These are phyloP conservation scores for Yamadazyma triangularis DNA, from an alignment of 1,139 yeast genomes.

Conservation along the genomic window DNA sequence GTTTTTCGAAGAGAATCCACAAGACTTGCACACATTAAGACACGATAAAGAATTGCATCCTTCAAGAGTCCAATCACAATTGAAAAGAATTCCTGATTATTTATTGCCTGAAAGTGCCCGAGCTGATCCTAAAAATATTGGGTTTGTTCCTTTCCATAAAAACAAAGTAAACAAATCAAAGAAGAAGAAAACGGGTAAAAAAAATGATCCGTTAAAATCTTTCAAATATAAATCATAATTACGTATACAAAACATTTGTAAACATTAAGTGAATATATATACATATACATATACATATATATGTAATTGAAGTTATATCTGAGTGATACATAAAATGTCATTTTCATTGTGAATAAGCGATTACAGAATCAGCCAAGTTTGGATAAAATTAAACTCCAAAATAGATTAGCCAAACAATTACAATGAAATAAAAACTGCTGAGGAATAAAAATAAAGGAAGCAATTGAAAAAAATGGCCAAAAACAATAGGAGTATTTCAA, in stretches of 20 bases:
- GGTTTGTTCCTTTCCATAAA: slow-evolving; percentile 76
- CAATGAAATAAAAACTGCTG: slow-evolving; percentile 49
- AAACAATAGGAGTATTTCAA: slow-evolving; percentile 50
- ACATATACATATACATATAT: no score
- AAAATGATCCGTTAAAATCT: slow-evolving; percentile 69
- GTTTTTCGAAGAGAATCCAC: slow-evolving; percentile 98
- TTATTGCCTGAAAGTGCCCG: slow-evolving; percentile 80
- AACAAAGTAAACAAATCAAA: slow-evolving; percentile 44
- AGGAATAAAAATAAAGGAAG: slow-evolving; percentile 47
- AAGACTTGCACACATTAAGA: slow-evolving; percentile 80
- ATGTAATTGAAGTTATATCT: no score
- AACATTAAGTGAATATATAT: no score
- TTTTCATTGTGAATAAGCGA: no score
- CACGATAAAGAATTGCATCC: slow-evolving; percentile 90
- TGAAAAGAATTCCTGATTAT: slow-evolving; percentile 91
- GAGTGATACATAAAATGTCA: no score
- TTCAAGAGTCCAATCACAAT: slow-evolving; percentile 74
- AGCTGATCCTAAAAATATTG: slow-evolving; percentile 52
- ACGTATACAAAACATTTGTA: background rate
- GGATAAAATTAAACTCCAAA: slow-evolving; percentile 55
- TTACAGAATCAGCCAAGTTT: slow-evolving; percentile 8
- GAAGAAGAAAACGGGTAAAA: slow-evolving; percentile 32
- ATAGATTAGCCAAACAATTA: slow-evolving; percentile 51
- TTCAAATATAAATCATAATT: slow-evolving; percentile 18
- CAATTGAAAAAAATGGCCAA: slow-evolving; percentile 56